Conservation (phyloP, 352 stramenopile genomes). For the Saprolegnia parasitica region DNA sequence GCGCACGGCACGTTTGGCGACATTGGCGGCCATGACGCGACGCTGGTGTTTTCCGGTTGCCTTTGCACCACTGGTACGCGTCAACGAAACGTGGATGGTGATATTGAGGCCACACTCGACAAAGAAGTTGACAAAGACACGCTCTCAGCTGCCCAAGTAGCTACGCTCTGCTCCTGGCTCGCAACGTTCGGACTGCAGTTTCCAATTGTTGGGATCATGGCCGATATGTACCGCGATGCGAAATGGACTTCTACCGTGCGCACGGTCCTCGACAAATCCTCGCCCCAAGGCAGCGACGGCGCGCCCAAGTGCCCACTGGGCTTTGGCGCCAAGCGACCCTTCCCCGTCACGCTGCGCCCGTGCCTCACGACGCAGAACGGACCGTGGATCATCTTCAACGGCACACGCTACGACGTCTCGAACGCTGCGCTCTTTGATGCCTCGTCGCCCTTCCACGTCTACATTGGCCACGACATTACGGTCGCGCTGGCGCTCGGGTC, state of each 20-base stretch:
- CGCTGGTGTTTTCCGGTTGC: slow-evolving; percentile 8
- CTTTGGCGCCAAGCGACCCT: slow-evolving; percentile 9
- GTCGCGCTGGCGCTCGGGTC: slow-evolving; percentile 13
- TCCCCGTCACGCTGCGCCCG: neutral
- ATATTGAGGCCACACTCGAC: neutral
- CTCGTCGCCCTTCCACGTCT: slow-evolving; percentile 11
- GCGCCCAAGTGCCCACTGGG: slow-evolving; percentile 10
- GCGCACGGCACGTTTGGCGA: neutral
- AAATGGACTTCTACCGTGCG: neutral
- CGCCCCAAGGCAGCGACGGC: neutral
- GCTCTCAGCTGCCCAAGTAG: neutral
- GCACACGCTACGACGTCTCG: slow-evolving; percentile 21
- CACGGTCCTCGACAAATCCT: neutral
- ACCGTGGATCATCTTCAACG: slow-evolving; percentile 21
- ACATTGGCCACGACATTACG: slow-evolving; percentile 25
- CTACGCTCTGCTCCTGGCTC: slow-evolving; percentile 1
- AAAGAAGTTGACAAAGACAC: slow-evolving; percentile 6
- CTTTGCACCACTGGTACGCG: neutral
- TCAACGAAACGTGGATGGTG: neutral
- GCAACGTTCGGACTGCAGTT: slow-evolving; percentile 5
- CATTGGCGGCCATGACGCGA: slow-evolving; percentile 23
- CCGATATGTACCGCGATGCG: slow-evolving; percentile 11
- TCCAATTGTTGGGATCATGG: slow-evolving; percentile 16
- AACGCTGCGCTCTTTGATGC: neutral
- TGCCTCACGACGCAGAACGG: neutral